Evolutionary conservation across 345 rosid species (phyloP).

Genomic region (Dipteronia dyeriana): DNA sequence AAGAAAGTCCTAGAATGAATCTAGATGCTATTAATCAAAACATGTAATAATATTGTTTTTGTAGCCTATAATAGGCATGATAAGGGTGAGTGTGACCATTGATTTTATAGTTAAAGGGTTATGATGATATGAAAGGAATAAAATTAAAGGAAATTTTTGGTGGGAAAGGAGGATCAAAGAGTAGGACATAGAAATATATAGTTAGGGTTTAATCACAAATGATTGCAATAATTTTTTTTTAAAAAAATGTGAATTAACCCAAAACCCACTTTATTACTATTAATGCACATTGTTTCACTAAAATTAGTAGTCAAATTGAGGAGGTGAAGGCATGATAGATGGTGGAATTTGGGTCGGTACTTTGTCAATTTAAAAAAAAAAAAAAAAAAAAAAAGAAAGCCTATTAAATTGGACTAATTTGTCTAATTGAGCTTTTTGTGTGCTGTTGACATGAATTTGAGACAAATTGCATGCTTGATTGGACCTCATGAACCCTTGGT

Average conservation of each 20-base stretch:
- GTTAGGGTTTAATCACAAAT: not conserved
- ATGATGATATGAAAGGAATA: not conserved
- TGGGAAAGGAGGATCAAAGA: not conserved
- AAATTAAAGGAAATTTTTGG: conserved; percentile 6
- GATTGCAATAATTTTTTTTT: not conserved
- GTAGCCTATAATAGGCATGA: not conserved
- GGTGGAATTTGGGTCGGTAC: conserved; percentile 6
- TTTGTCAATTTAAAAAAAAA: not conserved
- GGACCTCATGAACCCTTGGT: not conserved
- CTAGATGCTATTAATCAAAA: not conserved
- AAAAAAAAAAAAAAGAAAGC: not conserved
- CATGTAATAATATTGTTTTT: not conserved
- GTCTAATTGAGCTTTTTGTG: conserved; percentile 9
- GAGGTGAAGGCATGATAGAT: not conserved
- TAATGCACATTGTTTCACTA: not conserved
- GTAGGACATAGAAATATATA: not conserved
- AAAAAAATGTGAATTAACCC: too few species aligned
- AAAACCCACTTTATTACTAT: not conserved
- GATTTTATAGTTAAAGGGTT: not conserved
- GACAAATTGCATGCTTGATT: not conserved
- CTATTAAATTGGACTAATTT: conserved; percentile 4
- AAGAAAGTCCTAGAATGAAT: not conserved
- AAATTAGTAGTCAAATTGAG: not conserved
- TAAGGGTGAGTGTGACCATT: not conserved
- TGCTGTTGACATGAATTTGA: not conserved